phyloP scores from a whole-genome alignment of 192 early-diverging fungal species.

The Cetraspora pellucida region DNA sequence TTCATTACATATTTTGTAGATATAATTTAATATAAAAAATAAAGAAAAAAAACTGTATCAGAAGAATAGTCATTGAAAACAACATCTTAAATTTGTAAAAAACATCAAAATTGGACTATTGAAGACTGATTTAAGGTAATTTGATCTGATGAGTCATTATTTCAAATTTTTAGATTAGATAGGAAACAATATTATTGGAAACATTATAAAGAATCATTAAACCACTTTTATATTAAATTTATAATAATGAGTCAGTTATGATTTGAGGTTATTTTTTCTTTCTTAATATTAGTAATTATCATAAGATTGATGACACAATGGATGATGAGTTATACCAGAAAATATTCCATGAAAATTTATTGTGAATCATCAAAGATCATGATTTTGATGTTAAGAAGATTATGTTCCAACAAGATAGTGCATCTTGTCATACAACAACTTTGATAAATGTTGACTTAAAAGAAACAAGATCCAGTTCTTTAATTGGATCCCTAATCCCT shows the following conservation, averaged over 20 bases:
- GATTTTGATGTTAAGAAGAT: slow-evolving; percentile 23
- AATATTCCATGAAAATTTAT: slow-evolving; percentile 32
- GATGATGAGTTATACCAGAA: slow-evolving; percentile 25
- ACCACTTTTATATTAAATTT: background rate
- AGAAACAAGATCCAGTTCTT: too few species aligned
- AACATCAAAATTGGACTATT: slow-evolving; percentile 35
- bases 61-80: background rate
- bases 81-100: slow-evolving; percentile 14
- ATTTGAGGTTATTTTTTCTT: slow-evolving; percentile 32
- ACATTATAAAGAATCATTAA: slow-evolving; percentile 14
- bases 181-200: too few species aligned
- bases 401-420: slow-evolving; percentile 43
- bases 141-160: too few species aligned
- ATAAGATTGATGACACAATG: slow-evolving; percentile 30
- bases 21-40: background rate
- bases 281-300: slow-evolving; percentile 18
- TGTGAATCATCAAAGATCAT: slow-evolving; percentile 26
- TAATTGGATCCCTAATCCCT: background rate
- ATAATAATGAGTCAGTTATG: background rate
- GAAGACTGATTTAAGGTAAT: too few species aligned
- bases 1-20: background rate
- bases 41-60: background rate
- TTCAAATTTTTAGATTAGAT: too few species aligned
- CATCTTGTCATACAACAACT: background rate
- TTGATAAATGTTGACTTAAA: too few species aligned